A percentile compares a stretch with the other conserved stretches of the same genome.
These are phyloP conservation scores for Ophiostoma sp. DNA, from an alignment of 2,329 filamentous ascomycete genomes.

Conservation along the genomic window DNA sequence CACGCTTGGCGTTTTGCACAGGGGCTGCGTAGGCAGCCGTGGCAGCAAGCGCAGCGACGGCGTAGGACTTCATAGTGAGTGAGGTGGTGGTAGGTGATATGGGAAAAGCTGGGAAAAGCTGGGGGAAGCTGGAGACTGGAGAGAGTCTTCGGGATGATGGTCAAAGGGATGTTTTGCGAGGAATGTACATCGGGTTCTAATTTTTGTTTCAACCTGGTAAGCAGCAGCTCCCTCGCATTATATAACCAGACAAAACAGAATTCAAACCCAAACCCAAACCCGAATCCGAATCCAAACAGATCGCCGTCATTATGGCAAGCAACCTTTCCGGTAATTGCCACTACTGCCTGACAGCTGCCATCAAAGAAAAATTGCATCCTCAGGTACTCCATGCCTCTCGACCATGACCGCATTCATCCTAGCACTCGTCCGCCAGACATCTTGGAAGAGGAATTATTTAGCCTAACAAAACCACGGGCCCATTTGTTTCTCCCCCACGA, in stretches of 20 bases:
- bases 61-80: constrained; percentile 4
- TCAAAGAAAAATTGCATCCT: too few species aligned
- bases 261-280: neutral
- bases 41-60: neutral
- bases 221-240: neutral
- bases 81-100: neutral
- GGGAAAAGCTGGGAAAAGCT: neutral
- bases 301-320: neutral
- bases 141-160: constrained; percentile 2
- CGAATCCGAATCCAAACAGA: neutral
- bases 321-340: neutral
- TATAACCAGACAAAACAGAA: neutral
- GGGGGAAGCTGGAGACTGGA: neutral
- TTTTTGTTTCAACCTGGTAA: neutral
- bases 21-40: neutral
- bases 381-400: neutral
- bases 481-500: neutral
- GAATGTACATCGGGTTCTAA: neutral
- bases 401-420: neutral
- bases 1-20: constrained; percentile 3
- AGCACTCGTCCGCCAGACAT: neutral
- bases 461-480: neutral
- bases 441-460: neutral
- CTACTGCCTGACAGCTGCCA: neutral
- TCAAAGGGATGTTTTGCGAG: neutral